Evolutionary conservation across 163 green algal species (phyloP), one percentile per base, ranked within the genome.

Genomic region (Volvox carteri): DNA sequence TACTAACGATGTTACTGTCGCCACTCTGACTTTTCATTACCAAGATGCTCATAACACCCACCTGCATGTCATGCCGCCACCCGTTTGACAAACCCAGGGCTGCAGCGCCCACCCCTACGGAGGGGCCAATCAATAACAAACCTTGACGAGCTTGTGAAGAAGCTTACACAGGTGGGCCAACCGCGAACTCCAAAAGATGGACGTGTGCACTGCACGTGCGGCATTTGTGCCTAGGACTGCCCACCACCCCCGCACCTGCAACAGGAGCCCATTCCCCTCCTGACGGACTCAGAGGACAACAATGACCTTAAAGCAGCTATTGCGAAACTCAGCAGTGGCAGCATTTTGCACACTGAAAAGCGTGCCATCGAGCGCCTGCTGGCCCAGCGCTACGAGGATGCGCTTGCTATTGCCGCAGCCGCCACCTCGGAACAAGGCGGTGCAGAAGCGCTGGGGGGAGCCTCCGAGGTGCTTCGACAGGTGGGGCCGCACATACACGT

Each of bases 311-410:
- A 67, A 19, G 37, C 48, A 1, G 83, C 83, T 0, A 88, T 88
- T 23, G 83, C 68, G 5, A 88, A 88, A 28, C 83, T 88, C 28
- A 88, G 58, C 35, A 83, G 37, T 6, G 67, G 68, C 50, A 35
- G n/a, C 37, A 88, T 88, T 6, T 67, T 88, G 16, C 83, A 88
- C 50, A 88, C 83, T 1, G 83, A 88, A 37, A 88, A 88, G 83
- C 67, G 83, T 4, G 83, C 83, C 11, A 73, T 88, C 25, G 83
- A 88, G 68, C 83, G 83, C 4, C 42, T 88, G 52, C 83, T 88
- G 37, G 83, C 83, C 2, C 83, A 88, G 48, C 83, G 83, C 25
- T 88, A 88, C 33, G 83, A 88, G 50, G 83, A 88, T 14, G 83
- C 83, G 14, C 70, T 88, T 14, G 83, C 83, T 14, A 54, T 72